These are phyloP conservation scores for Suillus subluteus DNA, from an alignment of 768 basidiomycete species.

Conservation along the genomic window DNA sequence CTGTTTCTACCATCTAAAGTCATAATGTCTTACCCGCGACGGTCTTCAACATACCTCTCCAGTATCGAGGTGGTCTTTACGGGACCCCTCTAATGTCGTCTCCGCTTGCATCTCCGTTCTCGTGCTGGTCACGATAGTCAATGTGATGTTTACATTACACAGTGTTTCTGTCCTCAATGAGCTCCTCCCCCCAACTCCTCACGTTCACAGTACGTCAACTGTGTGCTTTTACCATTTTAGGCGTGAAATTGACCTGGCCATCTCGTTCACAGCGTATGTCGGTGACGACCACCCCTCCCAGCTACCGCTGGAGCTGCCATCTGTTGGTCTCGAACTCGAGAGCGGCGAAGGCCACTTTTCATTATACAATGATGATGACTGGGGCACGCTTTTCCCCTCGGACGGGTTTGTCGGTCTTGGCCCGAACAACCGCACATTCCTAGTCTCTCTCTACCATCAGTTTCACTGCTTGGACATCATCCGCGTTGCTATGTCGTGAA, in stretches of 20 bases:
- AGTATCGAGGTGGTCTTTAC: neutral
- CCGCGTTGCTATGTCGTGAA: constrained; percentile 31
- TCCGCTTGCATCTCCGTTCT: constrained; percentile 25
- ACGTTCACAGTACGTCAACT: constrained; percentile 27
- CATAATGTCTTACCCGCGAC: constrained; percentile 2
- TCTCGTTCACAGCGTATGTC: constrained; percentile 26
- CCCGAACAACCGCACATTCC: constrained; percentile 37
- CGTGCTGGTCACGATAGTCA: constrained; percentile 25
- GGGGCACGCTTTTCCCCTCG: constrained; percentile 38
- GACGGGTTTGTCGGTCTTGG: constrained; percentile 40
- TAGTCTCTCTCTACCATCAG: constrained; percentile 48
- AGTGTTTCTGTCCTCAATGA: constrained; percentile 19
- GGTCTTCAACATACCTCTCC: neutral
- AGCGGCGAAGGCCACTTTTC: constrained; percentile 31
- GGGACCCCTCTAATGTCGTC: constrained; percentile 3
- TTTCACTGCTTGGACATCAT: constrained; percentile 49
- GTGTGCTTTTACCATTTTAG: constrained; percentile 5
- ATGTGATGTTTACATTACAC: constrained; percentile 24
- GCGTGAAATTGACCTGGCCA: neutral
- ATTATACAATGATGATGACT: constrained; percentile 38
- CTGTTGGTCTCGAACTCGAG: constrained; percentile 31
- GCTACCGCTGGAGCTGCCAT: constrained; percentile 34
- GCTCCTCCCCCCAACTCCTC: constrained; percentile 18
- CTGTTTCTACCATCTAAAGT: neutral
- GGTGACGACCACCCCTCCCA: constrained; percentile 36